These are phyloP conservation scores for Phialemoniopsis sp. DNA, from an alignment of 2,329 filamentous ascomycete genomes.

Conservation along the genomic window DNA sequence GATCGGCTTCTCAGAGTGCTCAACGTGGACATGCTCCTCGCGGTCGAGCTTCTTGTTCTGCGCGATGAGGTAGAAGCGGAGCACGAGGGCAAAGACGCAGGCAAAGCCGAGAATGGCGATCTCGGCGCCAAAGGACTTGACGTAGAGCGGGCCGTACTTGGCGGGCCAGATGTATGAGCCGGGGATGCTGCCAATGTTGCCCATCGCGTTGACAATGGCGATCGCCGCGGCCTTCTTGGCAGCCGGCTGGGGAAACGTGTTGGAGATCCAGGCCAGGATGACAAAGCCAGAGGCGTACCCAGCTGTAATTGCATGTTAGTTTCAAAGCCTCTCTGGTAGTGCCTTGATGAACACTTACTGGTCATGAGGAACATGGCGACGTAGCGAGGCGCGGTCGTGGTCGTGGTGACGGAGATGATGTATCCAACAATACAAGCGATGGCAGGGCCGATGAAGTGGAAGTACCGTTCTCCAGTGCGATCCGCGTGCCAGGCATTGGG, in stretches of 20 bases:
- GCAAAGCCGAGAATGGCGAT: constrained; percentile 36
- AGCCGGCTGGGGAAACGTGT: constrained; percentile 52
- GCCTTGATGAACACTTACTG: too few relatives aligned
- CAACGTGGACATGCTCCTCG: constrained; percentile 2
- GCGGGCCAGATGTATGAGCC: constrained; percentile 8
- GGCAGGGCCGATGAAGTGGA: constrained; percentile 52
- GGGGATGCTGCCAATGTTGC: constrained; percentile 46
- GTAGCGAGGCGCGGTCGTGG: constrained; percentile 53
- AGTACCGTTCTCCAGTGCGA: constrained; percentile 52
- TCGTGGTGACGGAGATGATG: constrained; percentile 55
- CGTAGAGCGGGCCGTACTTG: constrained; percentile 21
- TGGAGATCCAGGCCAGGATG: constrained; percentile 51
- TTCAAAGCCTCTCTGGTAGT: too few relatives aligned
- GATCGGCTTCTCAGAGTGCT: background rate
- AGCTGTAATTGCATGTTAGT: constrained; percentile 3
- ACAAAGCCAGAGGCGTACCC: constrained; percentile 43
- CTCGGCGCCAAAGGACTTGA: constrained; percentile 38
- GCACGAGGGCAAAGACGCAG: constrained; percentile 8
- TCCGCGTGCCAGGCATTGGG: constrained; percentile 53
- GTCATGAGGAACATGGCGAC: constrained; percentile 57
- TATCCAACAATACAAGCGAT: constrained; percentile 50
- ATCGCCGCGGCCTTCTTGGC: constrained; percentile 59
- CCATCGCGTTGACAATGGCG: constrained; percentile 56
- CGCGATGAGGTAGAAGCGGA: constrained; percentile 8
- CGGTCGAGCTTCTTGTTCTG: constrained; percentile 8